Evolutionary conservation across 805 yeast species (phyloP), one percentile per base, ranked within the genome.

Genomic region (Kregervanrija delftensis): DNA sequence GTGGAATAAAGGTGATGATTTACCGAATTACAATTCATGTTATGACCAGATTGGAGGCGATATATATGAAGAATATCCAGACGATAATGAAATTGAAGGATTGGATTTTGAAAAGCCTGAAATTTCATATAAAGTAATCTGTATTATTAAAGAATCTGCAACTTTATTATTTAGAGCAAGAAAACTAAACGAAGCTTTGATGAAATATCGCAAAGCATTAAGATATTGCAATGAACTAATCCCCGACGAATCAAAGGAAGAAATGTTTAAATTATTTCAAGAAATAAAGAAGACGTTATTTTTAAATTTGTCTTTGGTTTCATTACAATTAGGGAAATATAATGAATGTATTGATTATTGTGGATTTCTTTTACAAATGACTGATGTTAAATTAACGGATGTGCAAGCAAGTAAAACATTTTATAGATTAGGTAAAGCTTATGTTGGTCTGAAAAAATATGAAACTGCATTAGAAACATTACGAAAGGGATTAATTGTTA

Each of bases 11-110:
- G 54, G 53, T 6, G 73, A 75, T 67, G 70, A 59, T 0, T 59
- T 80, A 2, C 91, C 91, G 0, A 69, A 81, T 2, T 75, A 55
- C 53, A 79, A 80, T 53, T 86, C 89, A 0, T 74, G 83, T 40
- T 77, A 77, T 52, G 76, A 75, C 47, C 56, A 65, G 0, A 67
- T 79, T 8, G 88, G 83, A 1, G 87, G 86, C 8, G 95, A 86
- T 54, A 59, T 76, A 0, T 86, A 72, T 54, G 93, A 85, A 61
- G 93, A 85, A 59, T 77, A 71, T 52, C 95, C 93, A 0, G 89
- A 80, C 48, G 95, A 86, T 59, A 87, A 84, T 52, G 66, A 57
- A 3, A 76, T 82, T 40, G 80, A 76, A 45, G 41, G 38, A 8
- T 81, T 83, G 14, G 76, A 81, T 42, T 68, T 79, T 8, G 58